Evolutionary conservation across 768 basidiomycete species (phyloP).

Genomic region (Pisolithus microcarpus): DNA sequence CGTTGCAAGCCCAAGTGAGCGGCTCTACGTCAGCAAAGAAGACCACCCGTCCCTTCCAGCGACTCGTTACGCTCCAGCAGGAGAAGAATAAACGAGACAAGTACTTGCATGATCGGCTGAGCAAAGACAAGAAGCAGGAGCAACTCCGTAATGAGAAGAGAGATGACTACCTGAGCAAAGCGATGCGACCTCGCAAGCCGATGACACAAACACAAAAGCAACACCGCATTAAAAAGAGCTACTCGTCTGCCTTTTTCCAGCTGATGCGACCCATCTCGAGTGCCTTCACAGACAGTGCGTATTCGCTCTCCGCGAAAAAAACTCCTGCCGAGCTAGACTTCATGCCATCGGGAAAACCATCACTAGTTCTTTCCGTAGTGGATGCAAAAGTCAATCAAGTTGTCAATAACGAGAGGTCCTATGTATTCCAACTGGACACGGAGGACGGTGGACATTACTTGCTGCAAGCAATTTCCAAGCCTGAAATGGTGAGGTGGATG

Average conservation of each 20-base stretch:
- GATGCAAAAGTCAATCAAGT: constrained; percentile 65
- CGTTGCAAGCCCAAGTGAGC: constrained; percentile 34
- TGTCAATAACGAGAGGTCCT: constrained; percentile 76
- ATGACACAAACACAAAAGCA: constrained; percentile 55
- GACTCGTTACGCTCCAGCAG: constrained; percentile 54
- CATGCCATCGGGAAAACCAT: constrained; percentile 60
- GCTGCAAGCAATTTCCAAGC: constrained; percentile 62
- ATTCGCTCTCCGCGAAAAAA: constrained; percentile 37
- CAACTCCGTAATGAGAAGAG: constrained; percentile 65
- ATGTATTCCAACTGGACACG: constrained; percentile 74
- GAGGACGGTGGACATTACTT: constrained; percentile 84
- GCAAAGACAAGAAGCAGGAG: constrained; percentile 71
- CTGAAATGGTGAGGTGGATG: constrained; percentile 74
- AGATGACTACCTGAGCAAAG: constrained; percentile 67
- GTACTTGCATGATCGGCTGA: constrained; percentile 56
- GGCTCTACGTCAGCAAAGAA: constrained; percentile 47
- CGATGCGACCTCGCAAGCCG: constrained; percentile 55
- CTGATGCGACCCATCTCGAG: constrained; percentile 87
- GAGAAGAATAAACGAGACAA: constrained; percentile 81
- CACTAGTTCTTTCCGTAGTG: constrained; percentile 65
- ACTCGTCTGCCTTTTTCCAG: constrained; percentile 73
- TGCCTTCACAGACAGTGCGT: constrained; percentile 65
- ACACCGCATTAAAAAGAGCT: constrained; percentile 83
- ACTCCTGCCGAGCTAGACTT: constrained; percentile 76
- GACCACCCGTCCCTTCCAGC: constrained; percentile 57